A percentile compares a stretch with the other conserved stretches of the same genome.
These are phyloP conservation scores for Backusella tarrabulga DNA, from an alignment of 192 early-diverging fungal genomes.

Conservation along the genomic window DNA sequence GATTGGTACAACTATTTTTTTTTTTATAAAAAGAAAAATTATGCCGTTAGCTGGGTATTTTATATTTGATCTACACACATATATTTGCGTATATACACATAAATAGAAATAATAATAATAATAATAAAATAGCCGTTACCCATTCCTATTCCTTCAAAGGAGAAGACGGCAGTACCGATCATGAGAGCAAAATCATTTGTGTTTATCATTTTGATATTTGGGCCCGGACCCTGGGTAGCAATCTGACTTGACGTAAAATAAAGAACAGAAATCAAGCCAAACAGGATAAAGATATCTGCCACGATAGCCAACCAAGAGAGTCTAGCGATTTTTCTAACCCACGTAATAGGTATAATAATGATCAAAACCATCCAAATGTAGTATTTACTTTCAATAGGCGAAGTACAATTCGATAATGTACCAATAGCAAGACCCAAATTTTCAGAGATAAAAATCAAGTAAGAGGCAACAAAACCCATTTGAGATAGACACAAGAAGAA, in stretches of 20 bases:
- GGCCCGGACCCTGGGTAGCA: conserved; percentile 45
- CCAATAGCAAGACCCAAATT: conserved; percentile 73
- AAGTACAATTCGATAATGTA: conserved; percentile 57
- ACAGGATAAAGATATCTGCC: conserved; percentile 72
- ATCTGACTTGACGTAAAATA: conserved; percentile 50
- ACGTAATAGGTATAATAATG: conserved; percentile 66
- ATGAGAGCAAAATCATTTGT: conserved; percentile 60
- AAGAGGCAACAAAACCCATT: conserved; percentile 85
- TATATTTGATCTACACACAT: neutral
- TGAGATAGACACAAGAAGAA: conserved; percentile 62
- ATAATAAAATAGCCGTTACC: neutral
- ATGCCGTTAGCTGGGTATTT: neutral
- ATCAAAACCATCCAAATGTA: conserved; percentile 74
- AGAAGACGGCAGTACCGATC: conserved; percentile 64
- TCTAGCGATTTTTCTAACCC: conserved; percentile 61
- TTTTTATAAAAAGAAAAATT: conserved; percentile 38
- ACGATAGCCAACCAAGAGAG: conserved; percentile 59
- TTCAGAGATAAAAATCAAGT: conserved; percentile 85
- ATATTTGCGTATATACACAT: neutral
- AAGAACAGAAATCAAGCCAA: conserved; percentile 66
- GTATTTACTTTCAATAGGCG: conserved; percentile 57
- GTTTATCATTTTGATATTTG: conserved; percentile 61
- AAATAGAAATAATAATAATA: neutral
- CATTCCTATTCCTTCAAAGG: conserved; percentile 46
- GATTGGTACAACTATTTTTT: conserved; percentile 46